Base-by-base conservation (phyloP, 208 protist genomes). In the Acanthamoeba culbertsoni region DNA sequence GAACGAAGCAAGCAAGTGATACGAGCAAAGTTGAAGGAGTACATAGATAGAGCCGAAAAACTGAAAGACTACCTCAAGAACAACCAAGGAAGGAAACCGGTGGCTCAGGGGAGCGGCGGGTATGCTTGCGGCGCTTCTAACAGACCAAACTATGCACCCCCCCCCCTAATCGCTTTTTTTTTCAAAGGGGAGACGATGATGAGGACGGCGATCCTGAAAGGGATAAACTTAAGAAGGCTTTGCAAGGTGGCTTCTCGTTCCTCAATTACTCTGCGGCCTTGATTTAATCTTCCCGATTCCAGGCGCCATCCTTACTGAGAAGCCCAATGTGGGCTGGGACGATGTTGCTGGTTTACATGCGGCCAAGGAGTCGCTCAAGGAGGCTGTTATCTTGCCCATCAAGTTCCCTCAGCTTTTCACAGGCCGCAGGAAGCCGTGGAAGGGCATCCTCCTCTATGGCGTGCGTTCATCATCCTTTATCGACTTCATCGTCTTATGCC, bases 51-150 rank as follows among this genome's bases (percentile, higher is more conserved):
- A 35, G 98, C 98, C 16, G 98, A 99, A 93, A 97, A 98, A 95
- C 97, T 99, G 82, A 99, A 99, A 94, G 95, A 98, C 86, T 98
- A 97, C 73, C 93, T 99, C 10, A 97, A 98, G 59, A 97, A 97
- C 84, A 96, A 97, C 59, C 96, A 98, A 63, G 96, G 97, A 43
- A 96, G 98, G 26, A 95, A 97, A 48, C 93, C 53, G 93, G 53
- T 45, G 94, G 94, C n/a, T 46, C 71, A 82, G 35, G 53, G 16
- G 45, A 55, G 62, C 31, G 53, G 91, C 43, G 43, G 68, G 46
- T 71, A 40, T 91, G 51, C 48, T 94, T 37, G 42, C 18, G 14
- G 68, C 43, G 6, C 26, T 82, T 48, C 45, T n/a, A 33, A 20
- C n/a, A 45, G 62, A 37, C 33, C 92, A 43, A 28, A n/a, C 23